A percentile compares a stretch with the other conserved stretches of the same genome.
These are phyloP conservation scores for Thuidium tamariscinum DNA, from an alignment of 225 moss, liverwort and hornwort species.

Conservation along the genomic window DNA sequence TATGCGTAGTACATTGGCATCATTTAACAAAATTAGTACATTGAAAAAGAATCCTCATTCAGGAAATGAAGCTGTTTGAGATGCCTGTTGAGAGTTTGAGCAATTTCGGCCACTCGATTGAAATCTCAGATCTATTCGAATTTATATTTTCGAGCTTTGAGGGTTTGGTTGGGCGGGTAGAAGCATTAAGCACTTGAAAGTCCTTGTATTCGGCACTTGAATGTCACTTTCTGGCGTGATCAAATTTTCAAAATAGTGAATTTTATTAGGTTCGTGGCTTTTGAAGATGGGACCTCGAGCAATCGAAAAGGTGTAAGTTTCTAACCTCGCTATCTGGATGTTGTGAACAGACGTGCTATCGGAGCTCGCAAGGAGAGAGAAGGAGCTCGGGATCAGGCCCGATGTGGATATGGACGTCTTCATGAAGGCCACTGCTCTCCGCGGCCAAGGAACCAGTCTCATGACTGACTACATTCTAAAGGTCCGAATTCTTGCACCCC, in stretches of 20 bases:
- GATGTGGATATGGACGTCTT: conserved; percentile 76
- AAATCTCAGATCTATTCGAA: background rate
- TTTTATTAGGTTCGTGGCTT: background rate
- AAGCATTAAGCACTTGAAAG: too few relatives aligned
- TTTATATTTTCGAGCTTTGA: background rate
- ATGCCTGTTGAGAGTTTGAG: background rate
- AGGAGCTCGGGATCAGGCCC: conserved; percentile 58
- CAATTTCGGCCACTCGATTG: background rate
- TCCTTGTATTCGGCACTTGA: background rate
- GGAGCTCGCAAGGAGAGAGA: conserved; percentile 63
- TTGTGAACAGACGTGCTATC: conserved; percentile 35
- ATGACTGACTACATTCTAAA: conserved; percentile 51
- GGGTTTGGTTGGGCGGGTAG: too few relatives aligned
- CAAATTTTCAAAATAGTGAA: too few relatives aligned
- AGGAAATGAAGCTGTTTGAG: background rate
- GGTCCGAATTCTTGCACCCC: background rate
- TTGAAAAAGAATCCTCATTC: background rate
- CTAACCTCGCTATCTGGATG: background rate
- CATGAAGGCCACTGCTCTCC: conserved; percentile 62
- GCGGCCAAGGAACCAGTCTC: conserved; percentile 38
- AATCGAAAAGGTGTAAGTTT: background rate
- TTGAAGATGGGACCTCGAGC: background rate
- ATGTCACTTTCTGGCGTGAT: background rate
- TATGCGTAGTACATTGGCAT: too few relatives aligned
- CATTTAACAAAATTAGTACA: too few relatives aligned